Base-by-base conservation (phyloP, 2,329 filamentous ascomycete genomes). In the Epichloe bromicola region DNA sequence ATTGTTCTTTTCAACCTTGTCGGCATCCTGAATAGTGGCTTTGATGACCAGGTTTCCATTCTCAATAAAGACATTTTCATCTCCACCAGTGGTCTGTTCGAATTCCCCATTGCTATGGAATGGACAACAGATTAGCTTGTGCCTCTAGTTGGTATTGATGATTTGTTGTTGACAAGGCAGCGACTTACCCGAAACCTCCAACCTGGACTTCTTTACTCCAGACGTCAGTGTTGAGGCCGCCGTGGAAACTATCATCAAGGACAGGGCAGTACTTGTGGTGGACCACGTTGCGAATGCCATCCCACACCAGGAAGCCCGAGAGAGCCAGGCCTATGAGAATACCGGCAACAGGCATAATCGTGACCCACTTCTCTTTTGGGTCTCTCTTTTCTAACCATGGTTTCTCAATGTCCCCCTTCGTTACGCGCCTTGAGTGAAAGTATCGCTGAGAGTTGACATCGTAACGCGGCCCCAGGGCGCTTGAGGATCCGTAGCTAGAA, bases 341-440 rank as follows among this genome's bases (percentile, higher is more conserved):
- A 45, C 86, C 87, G 23, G 88, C 63, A 41, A 89, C 62, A 2
- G 87, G 87, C 52, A 94, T 76, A 55, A 91, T 88, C 2, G 83
- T 89, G 8, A 88, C 82, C 87, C 87, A 93, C 70, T 88, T 93
- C 73, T 91, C 85, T 64, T 82, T 85, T 12, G 84, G 82, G 57
- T 90, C 83, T 52, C 73, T 80, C 62, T 82, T 83, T n/a, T 77
- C 67, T 39, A 85, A 67, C 88, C 88, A 93, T 12, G 87, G 85
- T 68, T 86, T 84, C 63, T 88, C 83, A 3, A 87, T 67, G 46
- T 86, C 79, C 41, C 79, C 85, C 63, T 88, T 87, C 63, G 75
- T 78, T 36, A 91, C 77, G 54, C 85, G 73, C 53, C 85, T 74
- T 17, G 85, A 89, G 65, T 83, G 83, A 63, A 90, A 91, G 68